Evolutionary conservation across 306 rosid genomes (phyloP).

Genomic region (Gastrolobium villosum): DNA sequence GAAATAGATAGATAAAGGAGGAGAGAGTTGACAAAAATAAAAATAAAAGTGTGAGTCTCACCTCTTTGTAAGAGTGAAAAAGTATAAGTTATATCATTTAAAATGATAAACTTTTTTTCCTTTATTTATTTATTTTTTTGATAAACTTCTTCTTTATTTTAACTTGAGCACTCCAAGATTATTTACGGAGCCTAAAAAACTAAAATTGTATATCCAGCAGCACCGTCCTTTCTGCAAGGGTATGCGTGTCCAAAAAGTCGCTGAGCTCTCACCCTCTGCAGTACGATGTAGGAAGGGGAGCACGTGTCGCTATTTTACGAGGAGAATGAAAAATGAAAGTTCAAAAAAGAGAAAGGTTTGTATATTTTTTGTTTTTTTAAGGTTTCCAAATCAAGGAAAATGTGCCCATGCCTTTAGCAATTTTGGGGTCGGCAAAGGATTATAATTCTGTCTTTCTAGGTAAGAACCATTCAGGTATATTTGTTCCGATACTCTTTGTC

Average conservation of each 20-base stretch:
- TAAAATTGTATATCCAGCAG: neutral
- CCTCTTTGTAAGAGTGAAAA: too few relatives aligned
- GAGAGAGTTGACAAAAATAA: too few relatives aligned
- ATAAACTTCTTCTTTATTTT: too few relatives aligned
- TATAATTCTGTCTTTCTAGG: neutral
- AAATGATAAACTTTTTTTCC: too few relatives aligned
- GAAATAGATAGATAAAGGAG: too few relatives aligned
- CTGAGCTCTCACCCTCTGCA: neutral
- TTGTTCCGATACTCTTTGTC: neutral
- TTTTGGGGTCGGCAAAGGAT: slow-evolving; percentile 24
- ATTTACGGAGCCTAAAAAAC: too few relatives aligned
- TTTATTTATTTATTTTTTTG: too few relatives aligned
- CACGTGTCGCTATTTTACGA: slow-evolving; percentile 38
- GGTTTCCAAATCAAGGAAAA: slow-evolving; percentile 61
- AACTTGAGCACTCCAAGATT: too few relatives aligned
- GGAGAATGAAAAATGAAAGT: neutral
- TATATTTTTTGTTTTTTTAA: slow-evolving; percentile 39
- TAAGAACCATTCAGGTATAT: too few relatives aligned
- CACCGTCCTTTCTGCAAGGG: neutral
- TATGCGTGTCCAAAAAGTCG: slow-evolving; percentile 38
- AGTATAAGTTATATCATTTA: too few relatives aligned
- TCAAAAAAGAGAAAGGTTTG: neutral
- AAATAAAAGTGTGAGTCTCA: too few relatives aligned
- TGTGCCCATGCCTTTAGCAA: slow-evolving; percentile 24
- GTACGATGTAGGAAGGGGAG: slow-evolving; percentile 16